Conservation (phyloP, 345 rosid species). For the Stellera chamaejasme region DNA sequence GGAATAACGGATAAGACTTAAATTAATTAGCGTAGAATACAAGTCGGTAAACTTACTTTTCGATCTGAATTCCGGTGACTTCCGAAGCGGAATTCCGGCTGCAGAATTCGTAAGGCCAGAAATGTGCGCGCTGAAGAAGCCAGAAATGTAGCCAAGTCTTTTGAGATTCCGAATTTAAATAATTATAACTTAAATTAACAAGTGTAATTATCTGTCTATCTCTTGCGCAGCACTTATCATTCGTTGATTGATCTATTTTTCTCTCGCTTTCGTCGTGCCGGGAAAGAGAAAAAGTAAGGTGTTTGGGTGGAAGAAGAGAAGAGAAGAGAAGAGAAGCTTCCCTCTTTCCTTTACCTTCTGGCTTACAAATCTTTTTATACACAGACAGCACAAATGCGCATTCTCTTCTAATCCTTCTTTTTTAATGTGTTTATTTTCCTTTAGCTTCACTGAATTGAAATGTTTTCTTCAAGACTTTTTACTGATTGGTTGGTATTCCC, state of each 20-base stretch:
- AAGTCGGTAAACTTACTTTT: too few species aligned
- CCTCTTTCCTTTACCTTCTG: conserved; percentile 14
- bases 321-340: conserved; percentile 11
- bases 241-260: neutral
- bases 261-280: conserved; percentile 3
- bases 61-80: too few species aligned
- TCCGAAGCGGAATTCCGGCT: too few species aligned
- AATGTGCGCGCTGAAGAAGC: too few species aligned
- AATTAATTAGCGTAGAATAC: too few species aligned
- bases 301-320: conserved; percentile 10
- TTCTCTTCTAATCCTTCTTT: neutral
- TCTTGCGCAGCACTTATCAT: neutral
- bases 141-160: conserved; percentile 22
- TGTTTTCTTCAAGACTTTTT: neutral
- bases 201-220: neutral
- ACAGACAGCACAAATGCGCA: conserved; percentile 2
- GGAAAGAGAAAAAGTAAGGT: conserved; percentile 14
- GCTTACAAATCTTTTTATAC: conserved; percentile 28
- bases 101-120: too few species aligned
- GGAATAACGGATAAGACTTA: too few species aligned
- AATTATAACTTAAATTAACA: conserved; percentile 6
- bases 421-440: neutral
- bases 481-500: conserved; percentile 10
- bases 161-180: conserved; percentile 13
- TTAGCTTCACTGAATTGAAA: neutral